A percentile compares a stretch with the other conserved stretches of the same genome.
phyloP scores from a whole-genome alignment of 2,329 filamentous ascomycete species.

The Cucurbitaria berberidis region DNA sequence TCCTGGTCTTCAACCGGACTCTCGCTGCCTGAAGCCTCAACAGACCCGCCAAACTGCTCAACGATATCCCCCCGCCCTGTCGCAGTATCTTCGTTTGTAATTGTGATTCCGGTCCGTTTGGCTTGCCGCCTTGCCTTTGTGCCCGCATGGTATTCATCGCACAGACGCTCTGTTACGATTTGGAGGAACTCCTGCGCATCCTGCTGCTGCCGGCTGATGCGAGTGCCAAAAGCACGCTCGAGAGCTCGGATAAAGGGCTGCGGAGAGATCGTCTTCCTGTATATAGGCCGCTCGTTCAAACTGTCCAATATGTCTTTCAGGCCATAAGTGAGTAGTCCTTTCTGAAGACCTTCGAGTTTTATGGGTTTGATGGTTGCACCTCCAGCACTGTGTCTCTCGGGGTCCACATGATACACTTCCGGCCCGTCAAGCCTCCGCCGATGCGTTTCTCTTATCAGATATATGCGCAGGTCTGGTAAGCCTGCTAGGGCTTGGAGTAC shows the following conservation, averaged over 20 bases:
- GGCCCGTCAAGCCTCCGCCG: constrained; percentile 79
- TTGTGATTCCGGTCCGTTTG: constrained; percentile 33
- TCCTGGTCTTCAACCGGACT: constrained; percentile 41
- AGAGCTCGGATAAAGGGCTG: constrained; percentile 82
- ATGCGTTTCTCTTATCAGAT: constrained; percentile 90
- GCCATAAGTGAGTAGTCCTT: constrained; percentile 81
- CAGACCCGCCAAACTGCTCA: constrained; percentile 28
- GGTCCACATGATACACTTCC: constrained; percentile 73
- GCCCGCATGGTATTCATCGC: constrained; percentile 92
- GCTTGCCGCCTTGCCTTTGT: constrained; percentile 71
- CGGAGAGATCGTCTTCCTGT: constrained; percentile 91
- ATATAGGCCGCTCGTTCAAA: constrained; percentile 90
- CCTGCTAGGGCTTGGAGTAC: constrained; percentile 92
- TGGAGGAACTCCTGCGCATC: constrained; percentile 98
- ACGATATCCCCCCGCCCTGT: constrained; percentile 32
- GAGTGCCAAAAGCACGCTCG: constrained; percentile 84
- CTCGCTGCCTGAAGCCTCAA: constrained; percentile 30
- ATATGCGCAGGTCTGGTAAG: constrained; percentile 84
- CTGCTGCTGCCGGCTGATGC: constrained; percentile 93
- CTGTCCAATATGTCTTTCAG: constrained; percentile 92
- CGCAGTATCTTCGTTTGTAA: constrained; percentile 24
- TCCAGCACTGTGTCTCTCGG: constrained; percentile 52
- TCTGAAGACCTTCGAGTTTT: constrained; percentile 69
- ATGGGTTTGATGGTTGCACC: constrained; percentile 51
- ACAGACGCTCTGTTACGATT: constrained; percentile 87